Percentiles rank a stretch among this genome's conserved stretches.
Evolutionary conservation across 2,329 filamentous ascomycete species (phyloP).

Genomic region (Fusarium oligoseptatum): DNA sequence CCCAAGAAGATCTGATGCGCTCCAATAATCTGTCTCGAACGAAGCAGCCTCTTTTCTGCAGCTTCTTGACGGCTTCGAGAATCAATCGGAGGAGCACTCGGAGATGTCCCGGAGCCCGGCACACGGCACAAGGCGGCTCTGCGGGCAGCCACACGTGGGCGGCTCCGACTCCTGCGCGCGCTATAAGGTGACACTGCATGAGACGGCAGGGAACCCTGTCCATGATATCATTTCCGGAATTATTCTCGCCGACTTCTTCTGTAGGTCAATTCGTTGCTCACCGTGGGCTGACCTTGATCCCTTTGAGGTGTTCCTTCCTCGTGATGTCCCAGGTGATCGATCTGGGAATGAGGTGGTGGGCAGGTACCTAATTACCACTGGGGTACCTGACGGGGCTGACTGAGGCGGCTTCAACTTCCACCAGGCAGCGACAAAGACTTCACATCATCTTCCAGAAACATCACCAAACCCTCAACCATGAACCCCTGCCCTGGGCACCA

Average conservation of each 20-base stretch:
- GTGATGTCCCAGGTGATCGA: background rate
- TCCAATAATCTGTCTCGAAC: slow-evolving; percentile 34
- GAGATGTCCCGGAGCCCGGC: background rate
- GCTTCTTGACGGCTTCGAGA: slow-evolving; percentile 22
- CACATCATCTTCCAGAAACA: slow-evolving; percentile 1
- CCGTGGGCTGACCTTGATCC: background rate
- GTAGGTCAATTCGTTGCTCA: background rate
- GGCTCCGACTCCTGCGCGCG: background rate
- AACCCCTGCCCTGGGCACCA: background rate
- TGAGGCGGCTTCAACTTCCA: background rate
- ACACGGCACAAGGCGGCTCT: slow-evolving; percentile 8
- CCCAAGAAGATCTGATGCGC: slow-evolving; percentile 31
- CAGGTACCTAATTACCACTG: background rate
- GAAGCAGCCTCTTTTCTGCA: background rate
- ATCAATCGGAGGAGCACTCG: slow-evolving; percentile 1
- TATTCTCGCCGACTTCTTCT: slow-evolving; percentile 4
- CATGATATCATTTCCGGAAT: slow-evolving; percentile 39
- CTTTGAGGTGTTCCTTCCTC: background rate
- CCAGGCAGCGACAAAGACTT: background rate
- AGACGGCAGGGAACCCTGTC: slow-evolving; percentile 12
- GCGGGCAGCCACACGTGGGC: background rate
- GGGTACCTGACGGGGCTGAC: background rate
- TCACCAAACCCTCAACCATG: background rate
- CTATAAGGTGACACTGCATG: slow-evolving; percentile 16
- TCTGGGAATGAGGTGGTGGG: background rate